Evolutionary conservation across 176 grass and related monocot genomes (phyloP).

Genomic region (Oryza nivara): DNA sequence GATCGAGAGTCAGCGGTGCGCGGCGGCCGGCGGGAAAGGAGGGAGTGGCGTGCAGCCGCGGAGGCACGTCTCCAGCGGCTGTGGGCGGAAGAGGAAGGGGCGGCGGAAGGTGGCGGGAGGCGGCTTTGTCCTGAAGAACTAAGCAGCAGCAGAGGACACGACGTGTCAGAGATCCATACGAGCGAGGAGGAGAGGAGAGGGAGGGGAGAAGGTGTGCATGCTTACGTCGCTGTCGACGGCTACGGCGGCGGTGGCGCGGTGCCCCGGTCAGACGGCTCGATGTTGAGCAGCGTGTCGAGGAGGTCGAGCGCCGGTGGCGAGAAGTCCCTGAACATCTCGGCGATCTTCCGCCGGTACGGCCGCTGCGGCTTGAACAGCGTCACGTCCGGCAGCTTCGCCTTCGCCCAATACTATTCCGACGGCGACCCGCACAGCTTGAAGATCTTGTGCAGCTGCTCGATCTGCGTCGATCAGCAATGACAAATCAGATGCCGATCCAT

Average conservation of each 20-base stretch:
- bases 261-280: constrained; percentile 61
- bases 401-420: constrained; percentile 76
- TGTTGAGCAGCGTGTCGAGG: constrained; percentile 66
- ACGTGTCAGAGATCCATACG: neutral
- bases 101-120: too few relatives aligned
- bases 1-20: too few relatives aligned
- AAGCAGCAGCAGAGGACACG: neutral
- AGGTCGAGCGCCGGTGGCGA: constrained; percentile 53
- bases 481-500: neutral
- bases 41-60: too few relatives aligned
- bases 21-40: too few relatives aligned
- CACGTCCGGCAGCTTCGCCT: constrained; percentile 63
- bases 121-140: constrained; percentile 72
- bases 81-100: too few relatives aligned
- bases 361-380: constrained; percentile 81
- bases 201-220: too few relatives aligned
- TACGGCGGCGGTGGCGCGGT: constrained; percentile 40
- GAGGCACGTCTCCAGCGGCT: too few relatives aligned
- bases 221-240: constrained; percentile 56
- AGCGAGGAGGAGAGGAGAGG: too few relatives aligned
- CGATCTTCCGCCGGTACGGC: constrained; percentile 58
- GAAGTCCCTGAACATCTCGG: constrained; percentile 75
- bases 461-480: constrained; percentile 15
- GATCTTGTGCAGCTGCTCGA: constrained; percentile 90
- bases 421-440: constrained; percentile 91